Percentiles rank a stretch among this genome's conserved stretches.
Evolutionary conservation across 495 filamentous ascomycete species (phyloP).

Genomic region (Sordaria brevicollis): DNA sequence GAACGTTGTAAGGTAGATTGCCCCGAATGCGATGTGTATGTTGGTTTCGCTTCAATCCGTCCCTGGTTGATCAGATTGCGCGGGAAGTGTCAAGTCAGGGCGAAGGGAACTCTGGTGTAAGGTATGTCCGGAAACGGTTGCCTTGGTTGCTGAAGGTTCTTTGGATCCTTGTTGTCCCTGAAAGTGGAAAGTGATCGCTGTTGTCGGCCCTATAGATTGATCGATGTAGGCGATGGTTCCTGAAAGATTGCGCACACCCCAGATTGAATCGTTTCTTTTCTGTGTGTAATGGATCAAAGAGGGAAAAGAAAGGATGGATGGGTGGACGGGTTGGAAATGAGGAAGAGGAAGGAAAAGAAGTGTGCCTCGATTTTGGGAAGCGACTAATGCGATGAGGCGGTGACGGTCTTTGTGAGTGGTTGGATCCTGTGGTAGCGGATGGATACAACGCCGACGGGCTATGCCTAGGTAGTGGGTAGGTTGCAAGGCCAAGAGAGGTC

Average conservation of each 20-base stretch:
- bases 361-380: background rate
- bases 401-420: background rate
- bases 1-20: background rate
- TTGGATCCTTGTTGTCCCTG: background rate
- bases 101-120: background rate
- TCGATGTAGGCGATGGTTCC: background rate
- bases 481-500: background rate
- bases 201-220: too few species aligned
- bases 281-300: background rate
- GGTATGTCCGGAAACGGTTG: background rate
- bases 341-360: background rate
- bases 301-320: background rate
- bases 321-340: too few species aligned
- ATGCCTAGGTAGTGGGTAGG: background rate
- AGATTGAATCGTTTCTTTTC: background rate
- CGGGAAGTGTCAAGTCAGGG: background rate
- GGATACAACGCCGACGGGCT: background rate
- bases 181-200: background rate
- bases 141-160: background rate
- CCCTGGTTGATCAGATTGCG: background rate
- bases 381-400: background rate
- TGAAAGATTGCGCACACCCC: background rate
- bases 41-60: background rate
- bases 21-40: background rate
- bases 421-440: background rate